Conservation (phyloP, 495 filamentous ascomycete genomes). For the Xylaria curta region DNA sequence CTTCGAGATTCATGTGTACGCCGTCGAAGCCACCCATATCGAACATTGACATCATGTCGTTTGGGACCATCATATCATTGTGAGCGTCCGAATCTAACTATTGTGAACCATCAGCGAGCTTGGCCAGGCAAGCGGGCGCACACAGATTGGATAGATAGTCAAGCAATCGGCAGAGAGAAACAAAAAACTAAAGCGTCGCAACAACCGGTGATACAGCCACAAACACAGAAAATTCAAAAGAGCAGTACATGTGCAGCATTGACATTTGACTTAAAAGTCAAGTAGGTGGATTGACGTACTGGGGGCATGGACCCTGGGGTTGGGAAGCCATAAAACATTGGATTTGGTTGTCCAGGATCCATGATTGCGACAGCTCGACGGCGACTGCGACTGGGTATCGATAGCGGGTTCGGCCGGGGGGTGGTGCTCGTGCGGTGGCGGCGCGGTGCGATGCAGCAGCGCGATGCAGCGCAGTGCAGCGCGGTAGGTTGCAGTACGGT, state of each 20-base stretch:
- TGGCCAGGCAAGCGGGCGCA: background rate
- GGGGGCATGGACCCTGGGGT: constrained; percentile 34
- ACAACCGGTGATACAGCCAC: background rate
- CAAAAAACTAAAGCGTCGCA: background rate
- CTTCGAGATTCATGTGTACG: constrained; percentile 48
- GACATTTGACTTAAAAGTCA: background rate
- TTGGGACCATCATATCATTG: constrained; percentile 41
- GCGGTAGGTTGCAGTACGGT: background rate
- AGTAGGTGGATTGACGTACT: constrained; percentile 30
- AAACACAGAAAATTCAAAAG: background rate
- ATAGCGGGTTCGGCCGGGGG: constrained; percentile 12
- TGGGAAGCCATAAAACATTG: constrained; percentile 45
- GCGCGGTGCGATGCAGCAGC: constrained; percentile 6
- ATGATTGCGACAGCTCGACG: constrained; percentile 37
- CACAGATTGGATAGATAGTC: background rate
- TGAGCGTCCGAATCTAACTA: constrained; percentile 28
- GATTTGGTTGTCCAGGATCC: constrained; percentile 45
- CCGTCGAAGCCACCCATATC: constrained; percentile 46
- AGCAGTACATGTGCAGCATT: background rate
- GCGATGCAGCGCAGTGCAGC: constrained; percentile 7
- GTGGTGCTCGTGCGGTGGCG: constrained; percentile 10
- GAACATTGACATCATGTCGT: constrained; percentile 50
- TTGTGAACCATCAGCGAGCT: constrained; percentile 23
- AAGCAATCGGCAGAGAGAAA: background rate
- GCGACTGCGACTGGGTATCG: constrained; percentile 5